Conservation (phyloP, 352 stramenopile species). For the Hyaloperonospora arabidopsidis region DNA sequence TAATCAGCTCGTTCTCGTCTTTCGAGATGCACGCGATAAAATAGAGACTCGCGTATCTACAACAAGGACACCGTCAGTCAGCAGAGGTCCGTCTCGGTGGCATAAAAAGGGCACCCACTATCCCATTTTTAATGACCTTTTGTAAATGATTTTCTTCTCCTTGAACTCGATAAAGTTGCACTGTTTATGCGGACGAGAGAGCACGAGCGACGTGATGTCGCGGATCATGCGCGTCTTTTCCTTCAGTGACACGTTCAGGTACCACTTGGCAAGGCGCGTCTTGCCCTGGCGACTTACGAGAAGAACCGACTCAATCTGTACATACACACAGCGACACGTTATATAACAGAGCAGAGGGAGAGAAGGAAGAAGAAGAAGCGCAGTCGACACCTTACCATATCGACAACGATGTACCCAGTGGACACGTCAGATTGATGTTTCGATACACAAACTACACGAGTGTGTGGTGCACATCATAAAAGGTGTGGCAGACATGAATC, state of each 20-base stretch:
- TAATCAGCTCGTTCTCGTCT: constrained; percentile 96
- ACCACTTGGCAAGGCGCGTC: constrained; percentile 88
- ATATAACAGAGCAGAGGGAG: constrained; percentile 2
- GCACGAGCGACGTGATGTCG: constrained; percentile 84
- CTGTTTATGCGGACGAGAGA: constrained; percentile 77
- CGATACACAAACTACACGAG: no score
- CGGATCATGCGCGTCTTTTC: constrained; percentile 85
- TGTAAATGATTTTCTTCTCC: constrained; percentile 97
- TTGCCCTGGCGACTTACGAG: constrained; percentile 89
- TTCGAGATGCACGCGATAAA: constrained; percentile 95
- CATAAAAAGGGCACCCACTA: neutral
- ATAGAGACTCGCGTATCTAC: constrained; percentile 93
- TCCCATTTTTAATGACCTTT: no score
- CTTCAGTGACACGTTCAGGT: constrained; percentile 65
- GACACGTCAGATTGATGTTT: no score
- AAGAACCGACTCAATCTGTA: constrained; percentile 82
- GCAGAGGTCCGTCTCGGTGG: neutral
- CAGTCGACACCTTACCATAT: no score
- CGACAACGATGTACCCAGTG: no score
- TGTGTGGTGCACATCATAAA: no score
- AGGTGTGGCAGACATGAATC: no score
- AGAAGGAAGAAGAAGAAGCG: no score
- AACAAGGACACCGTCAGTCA: constrained; percentile 3
- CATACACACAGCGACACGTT: constrained; percentile 3
- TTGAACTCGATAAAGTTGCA: constrained; percentile 97